Percentiles rank a stretch among this genome's conserved stretches.
Conservation (phyloP, 306 rosid species). For the Oemleria cerasiformis region DNA sequence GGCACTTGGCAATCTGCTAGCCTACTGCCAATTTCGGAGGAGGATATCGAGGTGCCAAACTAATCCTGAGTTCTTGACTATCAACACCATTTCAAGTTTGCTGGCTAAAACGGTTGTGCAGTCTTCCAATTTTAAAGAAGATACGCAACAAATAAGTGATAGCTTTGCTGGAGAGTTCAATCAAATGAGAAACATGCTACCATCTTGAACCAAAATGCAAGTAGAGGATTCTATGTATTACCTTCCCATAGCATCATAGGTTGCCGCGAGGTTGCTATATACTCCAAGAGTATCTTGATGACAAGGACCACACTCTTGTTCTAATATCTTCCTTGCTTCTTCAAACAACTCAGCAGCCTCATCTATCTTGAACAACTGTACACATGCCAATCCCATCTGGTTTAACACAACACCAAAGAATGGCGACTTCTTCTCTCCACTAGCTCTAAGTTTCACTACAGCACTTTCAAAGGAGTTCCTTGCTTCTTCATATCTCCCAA, state of each 20-base stretch:
- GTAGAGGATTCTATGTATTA: slow-evolving; percentile 27
- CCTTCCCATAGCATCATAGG: slow-evolving; percentile 99
- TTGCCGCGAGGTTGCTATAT: slow-evolving; percentile 97
- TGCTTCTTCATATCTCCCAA: slow-evolving; percentile 81
- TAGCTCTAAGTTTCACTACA: slow-evolving; percentile 73
- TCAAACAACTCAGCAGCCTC: slow-evolving; percentile 96
- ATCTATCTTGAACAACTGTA: slow-evolving; percentile 93
- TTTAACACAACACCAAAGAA: slow-evolving; percentile 97
- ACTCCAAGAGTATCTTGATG: slow-evolving; percentile 98
- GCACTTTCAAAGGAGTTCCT: slow-evolving; percentile 83
- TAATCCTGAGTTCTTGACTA: neutral
- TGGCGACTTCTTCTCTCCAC: slow-evolving; percentile 96
- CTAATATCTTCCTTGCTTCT: slow-evolving; percentile 92
- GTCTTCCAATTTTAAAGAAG: neutral
- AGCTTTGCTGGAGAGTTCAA: neutral
- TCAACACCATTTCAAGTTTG: neutral
- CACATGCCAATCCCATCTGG: slow-evolving; percentile 98
- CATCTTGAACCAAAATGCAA: slow-evolving; percentile 8
- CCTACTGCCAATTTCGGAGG: neutral
- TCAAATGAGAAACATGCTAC: slow-evolving; percentile 1
- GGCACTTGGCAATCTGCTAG: neutral
- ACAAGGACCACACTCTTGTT: slow-evolving; percentile 91
- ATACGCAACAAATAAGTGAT: neutral
- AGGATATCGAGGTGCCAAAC: neutral
- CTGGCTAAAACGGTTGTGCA: neutral